Conservation (phyloP, 805 yeast species). For the Zygosaccharomyces bailii region DNA sequence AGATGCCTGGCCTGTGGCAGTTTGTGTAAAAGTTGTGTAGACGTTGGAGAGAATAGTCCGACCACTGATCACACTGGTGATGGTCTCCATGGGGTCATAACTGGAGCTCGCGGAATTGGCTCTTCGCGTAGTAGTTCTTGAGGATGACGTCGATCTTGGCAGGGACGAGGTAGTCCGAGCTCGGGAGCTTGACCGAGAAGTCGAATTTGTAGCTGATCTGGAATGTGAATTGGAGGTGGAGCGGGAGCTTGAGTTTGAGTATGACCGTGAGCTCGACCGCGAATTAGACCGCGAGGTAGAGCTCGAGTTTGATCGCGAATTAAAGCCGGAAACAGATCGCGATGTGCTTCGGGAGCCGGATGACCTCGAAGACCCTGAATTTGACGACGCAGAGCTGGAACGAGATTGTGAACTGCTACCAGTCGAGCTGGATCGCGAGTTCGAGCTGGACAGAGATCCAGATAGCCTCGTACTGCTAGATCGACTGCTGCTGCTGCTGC, state of each 20-base stretch:
- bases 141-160: conserved; percentile 7
- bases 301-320: no score
- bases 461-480: neutral
- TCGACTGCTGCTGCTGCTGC: neutral
- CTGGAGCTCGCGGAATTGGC: conserved; percentile 5
- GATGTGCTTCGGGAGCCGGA: no score
- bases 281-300: no score
- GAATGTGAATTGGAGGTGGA: conserved; percentile 7
- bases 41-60: conserved; percentile 35
- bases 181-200: conserved; percentile 4
- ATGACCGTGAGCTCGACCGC: neutral
- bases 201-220: conserved; percentile 9
- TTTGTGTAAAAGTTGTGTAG: conserved; percentile 33
- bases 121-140: conserved; percentile 8
- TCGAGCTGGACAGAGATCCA: conserved; percentile 2
- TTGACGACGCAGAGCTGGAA: conserved; percentile 5
- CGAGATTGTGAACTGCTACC: conserved; percentile 7
- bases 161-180: conserved; percentile 8
- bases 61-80: conserved; percentile 35
- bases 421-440: conserved; percentile 8
- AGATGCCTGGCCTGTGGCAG: conserved; percentile 29
- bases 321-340: no score
- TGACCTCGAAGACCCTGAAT: no score
- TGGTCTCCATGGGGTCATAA: conserved; percentile 14
- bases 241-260: conserved; percentile 6